Percentiles rank a stretch among this genome's conserved stretches.
Conservation (phyloP, 192 early-diverging fungal species). For the Linnemannia elongata region DNA sequence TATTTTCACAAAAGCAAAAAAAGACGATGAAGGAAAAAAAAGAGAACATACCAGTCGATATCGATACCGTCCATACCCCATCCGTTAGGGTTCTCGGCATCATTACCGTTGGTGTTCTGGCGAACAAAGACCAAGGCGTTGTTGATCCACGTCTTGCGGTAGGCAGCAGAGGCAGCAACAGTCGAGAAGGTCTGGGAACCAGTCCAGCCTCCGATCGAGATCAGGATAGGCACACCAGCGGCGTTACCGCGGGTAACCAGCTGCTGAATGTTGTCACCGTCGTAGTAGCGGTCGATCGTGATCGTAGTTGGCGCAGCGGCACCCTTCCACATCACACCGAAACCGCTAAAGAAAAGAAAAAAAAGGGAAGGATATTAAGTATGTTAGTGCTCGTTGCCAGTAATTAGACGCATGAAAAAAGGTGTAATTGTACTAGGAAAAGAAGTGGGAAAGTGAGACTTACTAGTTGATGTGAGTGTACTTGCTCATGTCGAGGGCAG, state of each 20-base stretch:
- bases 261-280: conserved; percentile 22
- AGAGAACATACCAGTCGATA: conserved; percentile 43
- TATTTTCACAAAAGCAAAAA: not conserved
- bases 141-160: conserved; percentile 66
- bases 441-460: not conserved
- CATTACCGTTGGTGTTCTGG: conserved; percentile 23
- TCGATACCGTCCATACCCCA: conserved; percentile 53
- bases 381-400: no score
- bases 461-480: conserved; percentile 56
- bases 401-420: no score
- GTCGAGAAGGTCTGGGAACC: conserved; percentile 74
- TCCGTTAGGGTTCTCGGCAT: conserved; percentile 33
- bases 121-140: conserved; percentile 62
- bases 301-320: conserved; percentile 15
- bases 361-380: not conserved
- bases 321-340: conserved; percentile 35
- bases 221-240: conserved; percentile 52
- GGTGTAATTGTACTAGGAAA: not conserved
- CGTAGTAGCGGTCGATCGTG: conserved; percentile 48
- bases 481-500: conserved; percentile 34
- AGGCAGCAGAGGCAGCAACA: conserved; percentile 60
- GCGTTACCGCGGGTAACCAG: conserved; percentile 36
- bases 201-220: conserved; percentile 82
- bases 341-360: conserved; percentile 14
- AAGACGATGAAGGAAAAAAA: not conserved